Percentiles rank a stretch among this genome's conserved stretches.
Evolutionary conservation across 257 asterid genomes (phyloP).

Genomic region (Marsdenia floribunda): DNA sequence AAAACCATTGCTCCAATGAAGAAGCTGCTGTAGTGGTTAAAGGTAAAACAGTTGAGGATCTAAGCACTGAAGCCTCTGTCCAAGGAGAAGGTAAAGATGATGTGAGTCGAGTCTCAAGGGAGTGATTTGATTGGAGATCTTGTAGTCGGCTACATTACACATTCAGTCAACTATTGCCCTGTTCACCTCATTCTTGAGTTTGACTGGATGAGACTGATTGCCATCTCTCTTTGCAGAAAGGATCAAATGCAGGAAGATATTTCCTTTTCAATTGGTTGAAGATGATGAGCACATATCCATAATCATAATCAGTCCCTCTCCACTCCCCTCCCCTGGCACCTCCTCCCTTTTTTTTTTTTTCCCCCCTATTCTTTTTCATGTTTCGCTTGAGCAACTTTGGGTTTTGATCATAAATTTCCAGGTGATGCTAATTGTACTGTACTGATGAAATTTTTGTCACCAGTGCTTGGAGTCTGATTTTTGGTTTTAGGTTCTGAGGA

Average conservation of each 20-base stretch:
- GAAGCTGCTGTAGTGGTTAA: constrained; percentile 33
- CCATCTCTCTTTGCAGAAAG: constrained; percentile 6
- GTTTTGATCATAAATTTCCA: constrained; percentile 2
- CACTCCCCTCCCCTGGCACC: no score
- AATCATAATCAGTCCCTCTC: background rate
- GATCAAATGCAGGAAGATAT: constrained; percentile 1
- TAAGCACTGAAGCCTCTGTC: constrained; percentile 15
- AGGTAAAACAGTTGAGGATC: constrained; percentile 33
- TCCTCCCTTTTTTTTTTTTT: background rate
- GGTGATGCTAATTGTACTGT: background rate
- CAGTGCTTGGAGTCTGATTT: background rate
- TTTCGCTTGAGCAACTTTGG: constrained; percentile 2
- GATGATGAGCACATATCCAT: background rate
- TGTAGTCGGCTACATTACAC: background rate
- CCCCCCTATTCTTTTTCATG: background rate
- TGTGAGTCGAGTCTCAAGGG: constrained; percentile 15
- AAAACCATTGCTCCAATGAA: constrained; percentile 78
- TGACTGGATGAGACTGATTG: background rate
- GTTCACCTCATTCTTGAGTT: constrained; percentile 10
- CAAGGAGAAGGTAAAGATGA: constrained; percentile 22
- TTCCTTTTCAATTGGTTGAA: background rate
- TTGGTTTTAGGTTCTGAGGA: background rate
- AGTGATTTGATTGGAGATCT: constrained; percentile 2
- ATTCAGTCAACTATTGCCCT: background rate
- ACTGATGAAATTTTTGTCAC: constrained; percentile 2